Base-by-base conservation (phyloP, 2,329 filamentous ascomycete genomes). In the Calonectria pseudoreteaudii region DNA sequence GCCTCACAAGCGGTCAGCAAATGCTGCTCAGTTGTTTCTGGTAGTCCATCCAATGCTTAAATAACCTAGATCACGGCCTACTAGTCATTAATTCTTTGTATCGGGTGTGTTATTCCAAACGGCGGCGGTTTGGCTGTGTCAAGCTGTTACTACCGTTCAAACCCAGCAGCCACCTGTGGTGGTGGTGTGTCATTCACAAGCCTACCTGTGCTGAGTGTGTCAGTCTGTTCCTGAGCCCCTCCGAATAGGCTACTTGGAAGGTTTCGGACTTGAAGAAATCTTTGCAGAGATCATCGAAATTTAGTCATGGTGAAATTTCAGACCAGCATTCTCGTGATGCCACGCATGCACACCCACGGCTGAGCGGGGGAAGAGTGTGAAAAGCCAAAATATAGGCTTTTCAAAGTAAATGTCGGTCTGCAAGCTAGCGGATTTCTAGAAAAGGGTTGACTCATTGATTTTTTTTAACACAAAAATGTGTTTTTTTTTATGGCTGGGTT, bases 341-440 rank as follows among this genome's bases (percentile, higher is more conserved):
- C 52, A 56, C 52, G 20, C 26, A 62, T 30, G 56, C 56, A 36
- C 36, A 38, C 16, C 23, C 30, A 13, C 56, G 56, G 20, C 56
- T 62, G 34, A 62, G 56, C 56, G 56, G 56, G 31, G 34, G 56
- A 47, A 13, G 36, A 23, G 41, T 41, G 34, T n/a, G 18, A 3
- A 62, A 41, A 62, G 36, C 34, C 56, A 38, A 62, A 62, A 62
- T 23, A 41, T 28, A 18, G 56, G 34, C 56, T 60, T 60, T 41
- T 20, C 30, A 60, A 53, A 41, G 56, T 18, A 62, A 62, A 62
- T 62, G 56, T 62, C 56, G 56, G 56, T 62, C 36, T 62, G 56
- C 56, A 41, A 62, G 14, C 56, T 62, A 36, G 34, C 23, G 56
- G 56, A 41, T 26, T 62, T 62, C 34, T 28, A 28, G n/a, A 28